Conservation (phyloP, 257 asterid species). For the Rauvolfia tetraphylla region DNA sequence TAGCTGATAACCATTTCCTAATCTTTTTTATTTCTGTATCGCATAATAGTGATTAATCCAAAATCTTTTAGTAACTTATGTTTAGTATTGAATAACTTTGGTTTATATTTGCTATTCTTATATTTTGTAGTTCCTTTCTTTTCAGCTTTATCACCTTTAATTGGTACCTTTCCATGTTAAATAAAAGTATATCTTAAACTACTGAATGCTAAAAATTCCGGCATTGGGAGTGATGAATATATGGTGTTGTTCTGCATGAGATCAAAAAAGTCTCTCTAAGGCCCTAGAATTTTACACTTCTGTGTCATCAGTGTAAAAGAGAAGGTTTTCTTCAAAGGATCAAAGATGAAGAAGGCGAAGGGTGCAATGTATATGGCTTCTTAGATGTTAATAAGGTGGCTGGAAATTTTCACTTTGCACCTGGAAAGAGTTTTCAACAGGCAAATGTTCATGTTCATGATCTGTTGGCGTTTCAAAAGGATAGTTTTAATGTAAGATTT, state of each 20-base stretch:
- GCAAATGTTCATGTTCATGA: constrained; percentile 85
- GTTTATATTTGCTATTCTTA: background rate
- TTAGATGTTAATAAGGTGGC: constrained; percentile 94
- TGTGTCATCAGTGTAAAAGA: constrained; percentile 73
- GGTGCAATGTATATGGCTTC: constrained; percentile 88
- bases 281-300: constrained; percentile 9
- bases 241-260: background rate
- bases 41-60: background rate
- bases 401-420: constrained; percentile 98
- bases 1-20: background rate
- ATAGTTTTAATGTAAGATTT: constrained; percentile 83
- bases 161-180: background rate
- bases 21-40: background rate
- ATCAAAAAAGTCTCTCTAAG: background rate
- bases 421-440: constrained; percentile 99
- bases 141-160: background rate
- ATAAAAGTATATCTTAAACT: background rate
- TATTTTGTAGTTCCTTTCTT: background rate
- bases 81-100: too few relatives aligned
- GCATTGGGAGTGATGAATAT: background rate
- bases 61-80: background rate
- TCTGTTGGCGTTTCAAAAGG: constrained; percentile 84
- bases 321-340: constrained; percentile 93
- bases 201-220: background rate
- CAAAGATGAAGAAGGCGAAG: constrained; percentile 97